phyloP scores from a whole-genome alignment of 345 rosid species.

The Brassica incana region DNA sequence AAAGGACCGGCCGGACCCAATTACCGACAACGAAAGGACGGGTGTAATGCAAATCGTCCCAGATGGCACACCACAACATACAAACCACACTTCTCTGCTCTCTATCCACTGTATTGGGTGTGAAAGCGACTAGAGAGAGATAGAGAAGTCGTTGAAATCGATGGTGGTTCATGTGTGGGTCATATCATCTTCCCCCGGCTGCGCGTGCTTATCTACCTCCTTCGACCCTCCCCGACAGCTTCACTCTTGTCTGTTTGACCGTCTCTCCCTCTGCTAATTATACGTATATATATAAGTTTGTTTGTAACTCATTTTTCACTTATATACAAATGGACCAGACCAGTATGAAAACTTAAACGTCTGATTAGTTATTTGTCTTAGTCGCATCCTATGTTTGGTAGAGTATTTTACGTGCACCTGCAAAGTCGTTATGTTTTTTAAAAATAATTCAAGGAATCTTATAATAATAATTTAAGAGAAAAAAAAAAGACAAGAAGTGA shows the following conservation, averaged over 20 bases:
- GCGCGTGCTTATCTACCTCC: conserved; percentile 40
- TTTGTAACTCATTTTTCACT: not conserved
- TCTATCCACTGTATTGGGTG: conserved; percentile 11
- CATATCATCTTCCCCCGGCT: conserved; percentile 28
- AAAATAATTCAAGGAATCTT: not conserved
- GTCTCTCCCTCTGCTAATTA: not conserved
- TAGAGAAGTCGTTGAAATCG: conserved; percentile 20
- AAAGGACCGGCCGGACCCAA: conserved; percentile 35
- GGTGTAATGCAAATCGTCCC: conserved; percentile 26
- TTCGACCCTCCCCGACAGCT: conserved; percentile 34
- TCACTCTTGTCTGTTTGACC: conserved; percentile 41
- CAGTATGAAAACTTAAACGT: conserved; percentile 21
- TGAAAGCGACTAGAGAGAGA: conserved; percentile 41
- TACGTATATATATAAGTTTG: conserved; percentile 4
- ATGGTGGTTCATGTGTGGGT: conserved; percentile 32
- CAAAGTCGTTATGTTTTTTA: not conserved
- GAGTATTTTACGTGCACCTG: not conserved
- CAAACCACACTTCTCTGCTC: conserved; percentile 19
- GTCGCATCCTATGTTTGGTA: conserved; percentile 2
- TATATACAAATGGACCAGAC: conserved; percentile 21
- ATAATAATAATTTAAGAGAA: not conserved
- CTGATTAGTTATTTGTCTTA: conserved; percentile 19
- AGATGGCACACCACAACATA: conserved; percentile 13
- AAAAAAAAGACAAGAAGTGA: not conserved
- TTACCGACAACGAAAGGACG: conserved; percentile 41